phyloP scores from a whole-genome alignment of 371 early-diverging fungal genomes.

The Syncephalis fuscata region DNA sequence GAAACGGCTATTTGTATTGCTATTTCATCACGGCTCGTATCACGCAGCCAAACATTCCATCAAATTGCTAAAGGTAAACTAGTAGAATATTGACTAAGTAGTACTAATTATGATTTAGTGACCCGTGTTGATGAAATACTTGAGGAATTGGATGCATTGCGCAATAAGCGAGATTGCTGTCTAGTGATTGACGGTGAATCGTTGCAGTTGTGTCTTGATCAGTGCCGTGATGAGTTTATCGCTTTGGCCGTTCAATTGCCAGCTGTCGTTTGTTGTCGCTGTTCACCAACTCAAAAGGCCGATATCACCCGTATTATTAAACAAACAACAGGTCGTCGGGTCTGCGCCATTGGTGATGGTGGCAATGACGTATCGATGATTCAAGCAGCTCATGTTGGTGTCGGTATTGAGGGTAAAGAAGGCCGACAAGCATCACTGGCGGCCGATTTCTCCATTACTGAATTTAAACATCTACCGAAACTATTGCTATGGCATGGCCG shows the following conservation, averaged over 20 bases:
- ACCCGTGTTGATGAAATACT: conserved; percentile 29
- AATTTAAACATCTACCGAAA: conserved; percentile 78
- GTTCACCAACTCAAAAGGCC: conserved; percentile 99
- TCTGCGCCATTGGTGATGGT: conserved; percentile 97
- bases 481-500: conserved; percentile 97
- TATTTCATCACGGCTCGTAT: conserved; percentile 80
- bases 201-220: conserved; percentile 52
- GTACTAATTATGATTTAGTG: conserved; percentile 17
- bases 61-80: conserved; percentile 43
- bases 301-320: conserved; percentile 82
- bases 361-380: conserved; percentile 99
- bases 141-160: conserved; percentile 45
- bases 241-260: conserved; percentile 57
- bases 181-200: conserved; percentile 96
- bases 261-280: conserved; percentile 95
- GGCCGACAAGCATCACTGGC: conserved; percentile 96
- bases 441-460: conserved; percentile 90
- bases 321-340: conserved; percentile 51
- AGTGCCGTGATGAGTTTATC: conserved; percentile 69
- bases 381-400: conserved; percentile 92
- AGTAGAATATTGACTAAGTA: not conserved
- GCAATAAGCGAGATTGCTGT: conserved; percentile 50
- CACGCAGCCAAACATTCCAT: conserved; percentile 74
- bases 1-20: conserved; percentile 99
- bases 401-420: conserved; percentile 98